These are phyloP conservation scores for Lolium perenne DNA, from an alignment of 176 grass and related monocot genomes.

Conservation along the genomic window DNA sequence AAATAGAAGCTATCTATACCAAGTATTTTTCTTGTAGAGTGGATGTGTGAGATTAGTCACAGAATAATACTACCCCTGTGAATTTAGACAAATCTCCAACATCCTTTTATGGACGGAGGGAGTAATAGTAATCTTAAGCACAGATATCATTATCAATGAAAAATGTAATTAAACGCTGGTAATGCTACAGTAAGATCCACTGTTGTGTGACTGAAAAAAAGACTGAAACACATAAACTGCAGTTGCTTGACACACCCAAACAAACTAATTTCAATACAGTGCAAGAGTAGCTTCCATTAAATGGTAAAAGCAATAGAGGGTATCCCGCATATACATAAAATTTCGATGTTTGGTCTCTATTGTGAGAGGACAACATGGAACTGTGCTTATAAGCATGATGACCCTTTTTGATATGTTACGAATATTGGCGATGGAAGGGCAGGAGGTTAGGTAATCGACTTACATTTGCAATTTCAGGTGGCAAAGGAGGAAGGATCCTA, in stretches of 20 bases:
- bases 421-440: conserved; percentile 5
- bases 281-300: conserved; percentile 21
- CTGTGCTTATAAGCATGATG: neutral
- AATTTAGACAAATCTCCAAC: too few relatives aligned
- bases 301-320: conserved; percentile 31
- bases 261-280: neutral
- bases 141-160: conserved; percentile 12
- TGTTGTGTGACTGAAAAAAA: neutral
- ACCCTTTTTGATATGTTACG: conserved; percentile 15
- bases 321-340: conserved; percentile 11
- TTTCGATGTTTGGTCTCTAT: conserved; percentile 16
- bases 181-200: neutral
- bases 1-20: neutral
- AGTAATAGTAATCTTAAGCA: neutral
- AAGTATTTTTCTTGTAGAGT: neutral
- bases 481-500: conserved; percentile 89
- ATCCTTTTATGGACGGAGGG: too few relatives aligned
- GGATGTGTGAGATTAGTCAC: neutral
- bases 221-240: conserved; percentile 2
- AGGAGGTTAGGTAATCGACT: conserved; percentile 42
- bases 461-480: conserved; percentile 79
- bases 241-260: neutral
- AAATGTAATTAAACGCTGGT: neutral
- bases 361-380: conserved; percentile 19
- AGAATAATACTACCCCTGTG: neutral